Evolutionary conservation across 2,329 filamentous ascomycete species (phyloP).

Genomic region (Amylocarpus encephaloides): DNA sequence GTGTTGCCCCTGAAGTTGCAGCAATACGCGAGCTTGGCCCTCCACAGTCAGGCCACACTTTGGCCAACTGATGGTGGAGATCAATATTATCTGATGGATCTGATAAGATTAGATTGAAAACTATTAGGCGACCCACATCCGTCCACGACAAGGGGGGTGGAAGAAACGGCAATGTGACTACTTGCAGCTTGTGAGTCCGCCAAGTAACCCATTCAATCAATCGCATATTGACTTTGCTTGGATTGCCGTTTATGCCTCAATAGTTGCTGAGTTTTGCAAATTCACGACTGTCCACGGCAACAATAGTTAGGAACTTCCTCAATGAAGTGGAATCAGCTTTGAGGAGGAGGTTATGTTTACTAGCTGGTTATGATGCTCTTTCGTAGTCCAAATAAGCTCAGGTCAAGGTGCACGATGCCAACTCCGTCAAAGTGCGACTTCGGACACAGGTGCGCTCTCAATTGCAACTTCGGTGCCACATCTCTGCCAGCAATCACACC

Average conservation of each 20-base stretch:
- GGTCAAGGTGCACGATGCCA: too few relatives aligned
- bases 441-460: background rate
- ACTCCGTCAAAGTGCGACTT: background rate
- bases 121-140: background rate
- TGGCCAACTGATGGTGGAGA: background rate
- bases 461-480: too few relatives aligned
- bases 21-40: background rate
- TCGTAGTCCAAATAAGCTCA: too few relatives aligned
- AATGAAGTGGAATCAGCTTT: too few relatives aligned
- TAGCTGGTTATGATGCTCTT: too few relatives aligned
- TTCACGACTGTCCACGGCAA: too few relatives aligned
- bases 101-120: slow-evolving; percentile 20
- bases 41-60: background rate
- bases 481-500: background rate
- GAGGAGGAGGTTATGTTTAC: too few relatives aligned
- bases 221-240: too few relatives aligned
- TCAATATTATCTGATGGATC: slow-evolving; percentile 15
- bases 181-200: background rate
- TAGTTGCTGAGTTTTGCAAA: too few relatives aligned
- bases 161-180: background rate
- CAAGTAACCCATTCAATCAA: too few relatives aligned
- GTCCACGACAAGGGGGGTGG: background rate
- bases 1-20: background rate
- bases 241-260: too few relatives aligned
- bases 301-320: too few relatives aligned